Percentiles rank a stretch among this genome's conserved stretches.
phyloP scores from a whole-genome alignment of 208 protist genomes.

The Leishmania martiniquensis region DNA sequence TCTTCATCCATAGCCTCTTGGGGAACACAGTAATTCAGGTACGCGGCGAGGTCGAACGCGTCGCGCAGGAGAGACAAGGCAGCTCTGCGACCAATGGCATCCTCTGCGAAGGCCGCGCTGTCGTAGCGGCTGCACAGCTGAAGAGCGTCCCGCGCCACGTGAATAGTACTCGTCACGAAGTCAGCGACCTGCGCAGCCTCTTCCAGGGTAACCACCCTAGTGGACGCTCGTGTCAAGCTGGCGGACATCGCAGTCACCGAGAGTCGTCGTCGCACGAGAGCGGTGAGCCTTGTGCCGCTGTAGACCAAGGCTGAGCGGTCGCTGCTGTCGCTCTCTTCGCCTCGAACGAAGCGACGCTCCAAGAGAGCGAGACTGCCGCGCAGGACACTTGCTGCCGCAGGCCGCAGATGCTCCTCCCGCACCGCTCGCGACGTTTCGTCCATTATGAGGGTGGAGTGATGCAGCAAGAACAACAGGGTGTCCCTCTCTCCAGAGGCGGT shows the following conservation, averaged over 20 bases:
- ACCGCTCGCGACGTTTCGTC: constrained; percentile 83
- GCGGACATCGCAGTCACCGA: constrained; percentile 23
- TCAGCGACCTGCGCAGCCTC: constrained; percentile 51
- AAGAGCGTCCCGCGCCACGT: constrained; percentile 58
- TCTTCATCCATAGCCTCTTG: constrained; percentile 66
- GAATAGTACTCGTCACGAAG: constrained; percentile 71
- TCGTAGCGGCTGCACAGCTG: constrained; percentile 42
- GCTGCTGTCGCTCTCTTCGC: neutral
- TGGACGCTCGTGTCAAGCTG: constrained; percentile 17
- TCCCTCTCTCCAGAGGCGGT: constrained; percentile 37
- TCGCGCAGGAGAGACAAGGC: constrained; percentile 60
- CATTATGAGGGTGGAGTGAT: constrained; percentile 51
- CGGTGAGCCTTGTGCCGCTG: constrained; percentile 14
- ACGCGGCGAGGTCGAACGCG: constrained; percentile 54
- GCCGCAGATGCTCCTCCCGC: constrained; percentile 58
- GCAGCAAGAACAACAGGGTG: constrained; percentile 61
- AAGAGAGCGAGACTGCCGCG: constrained; percentile 56
- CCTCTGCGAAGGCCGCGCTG: constrained; percentile 28
- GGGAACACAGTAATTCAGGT: constrained; percentile 64
- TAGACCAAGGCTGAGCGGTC: neutral
- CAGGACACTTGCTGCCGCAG: constrained; percentile 67
- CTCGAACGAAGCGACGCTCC: constrained; percentile 11
- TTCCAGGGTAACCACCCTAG: neutral
- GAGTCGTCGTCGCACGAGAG: constrained; percentile 53
- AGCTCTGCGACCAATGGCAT: constrained; percentile 39